Evolutionary conservation across 495 filamentous ascomycete genomes (phyloP).

Genomic region (Talaromyces proteolyticus): DNA sequence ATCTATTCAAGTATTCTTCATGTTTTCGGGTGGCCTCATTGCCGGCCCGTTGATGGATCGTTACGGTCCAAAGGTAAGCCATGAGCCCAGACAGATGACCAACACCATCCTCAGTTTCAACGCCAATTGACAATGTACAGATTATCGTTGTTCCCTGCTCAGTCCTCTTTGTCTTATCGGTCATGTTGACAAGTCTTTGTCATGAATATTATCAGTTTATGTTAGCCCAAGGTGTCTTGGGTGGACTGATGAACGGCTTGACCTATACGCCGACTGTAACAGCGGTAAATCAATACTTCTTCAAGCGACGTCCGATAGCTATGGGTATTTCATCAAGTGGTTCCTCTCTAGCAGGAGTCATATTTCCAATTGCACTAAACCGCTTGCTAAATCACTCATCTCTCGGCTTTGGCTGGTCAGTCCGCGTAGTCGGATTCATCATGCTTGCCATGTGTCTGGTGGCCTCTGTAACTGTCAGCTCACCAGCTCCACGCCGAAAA

Average conservation of each 20-base stretch:
- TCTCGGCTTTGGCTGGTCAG: conserved; percentile 55
- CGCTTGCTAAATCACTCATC: conserved; percentile 16
- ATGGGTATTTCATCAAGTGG: conserved; percentile 40
- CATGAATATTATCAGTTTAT: conserved; percentile 50
- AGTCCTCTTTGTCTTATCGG: conserved; percentile 13
- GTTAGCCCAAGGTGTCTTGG: conserved; percentile 47
- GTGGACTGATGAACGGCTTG: conserved; percentile 35
- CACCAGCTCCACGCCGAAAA: conserved; percentile 38
- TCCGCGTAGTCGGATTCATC: conserved; percentile 54
- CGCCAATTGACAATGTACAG: too few species aligned
- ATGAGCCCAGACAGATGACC: too few species aligned
- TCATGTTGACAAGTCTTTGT: conserved; percentile 46
- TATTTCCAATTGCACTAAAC: conserved; percentile 16
- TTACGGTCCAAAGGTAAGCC: conserved; percentile 30
- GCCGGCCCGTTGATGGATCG: conserved; percentile 29
- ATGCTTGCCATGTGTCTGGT: conserved; percentile 40
- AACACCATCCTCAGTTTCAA: too few species aligned
- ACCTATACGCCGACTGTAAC: conserved; percentile 41
- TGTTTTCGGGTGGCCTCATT: conserved; percentile 23
- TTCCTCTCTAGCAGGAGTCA: conserved; percentile 40
- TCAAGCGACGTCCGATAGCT: conserved; percentile 40
- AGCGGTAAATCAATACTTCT: conserved; percentile 44
- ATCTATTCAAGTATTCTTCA: conserved; percentile 36
- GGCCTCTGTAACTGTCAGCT: conserved; percentile 30
- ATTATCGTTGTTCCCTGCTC: too few species aligned